Evolutionary conservation across 2,329 filamentous ascomycete species (phyloP).

Genomic region (Macrophomina tecta): DNA sequence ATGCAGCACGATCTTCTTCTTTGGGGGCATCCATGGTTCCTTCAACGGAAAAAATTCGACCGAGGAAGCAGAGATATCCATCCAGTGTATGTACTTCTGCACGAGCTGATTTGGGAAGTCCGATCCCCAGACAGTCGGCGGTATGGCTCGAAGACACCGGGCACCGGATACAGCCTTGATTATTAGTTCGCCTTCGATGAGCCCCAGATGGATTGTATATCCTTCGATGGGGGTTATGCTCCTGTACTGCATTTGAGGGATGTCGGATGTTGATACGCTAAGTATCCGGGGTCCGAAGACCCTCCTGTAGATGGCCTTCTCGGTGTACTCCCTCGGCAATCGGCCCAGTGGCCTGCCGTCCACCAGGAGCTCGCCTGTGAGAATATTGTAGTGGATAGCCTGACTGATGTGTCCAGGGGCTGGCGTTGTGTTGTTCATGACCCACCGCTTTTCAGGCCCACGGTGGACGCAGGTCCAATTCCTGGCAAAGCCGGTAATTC

Average conservation of each 20-base stretch:
- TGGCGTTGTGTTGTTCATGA: not conserved
- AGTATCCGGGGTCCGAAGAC: constrained; percentile 50
- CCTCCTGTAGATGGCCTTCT: constrained; percentile 47
- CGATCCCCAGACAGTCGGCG: constrained; percentile 36
- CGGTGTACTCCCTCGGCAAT: constrained; percentile 54
- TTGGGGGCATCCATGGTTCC: constrained; percentile 35
- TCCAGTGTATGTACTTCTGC: constrained; percentile 37
- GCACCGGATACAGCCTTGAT: constrained; percentile 32
- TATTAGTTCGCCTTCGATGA: constrained; percentile 35
- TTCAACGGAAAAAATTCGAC: constrained; percentile 44
- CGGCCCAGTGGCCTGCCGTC: constrained; percentile 57
- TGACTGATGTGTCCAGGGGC: no score
- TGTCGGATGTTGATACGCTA: not conserved
- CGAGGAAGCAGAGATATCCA: not conserved
- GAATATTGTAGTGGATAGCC: constrained; percentile 53
- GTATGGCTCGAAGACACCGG: constrained; percentile 42
- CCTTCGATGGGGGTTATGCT: not conserved
- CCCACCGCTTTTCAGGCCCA: not conserved
- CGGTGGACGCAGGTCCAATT: not conserved
- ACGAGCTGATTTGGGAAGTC: constrained; percentile 42
- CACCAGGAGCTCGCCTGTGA: constrained; percentile 60
- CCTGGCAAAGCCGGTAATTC: not conserved
- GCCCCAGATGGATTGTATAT: constrained; percentile 45
- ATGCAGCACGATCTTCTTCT: not conserved
- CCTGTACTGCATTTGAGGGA: constrained; percentile 8